Conservation (phyloP, 768 basidiomycete species). For the Mycena filopes region DNA sequence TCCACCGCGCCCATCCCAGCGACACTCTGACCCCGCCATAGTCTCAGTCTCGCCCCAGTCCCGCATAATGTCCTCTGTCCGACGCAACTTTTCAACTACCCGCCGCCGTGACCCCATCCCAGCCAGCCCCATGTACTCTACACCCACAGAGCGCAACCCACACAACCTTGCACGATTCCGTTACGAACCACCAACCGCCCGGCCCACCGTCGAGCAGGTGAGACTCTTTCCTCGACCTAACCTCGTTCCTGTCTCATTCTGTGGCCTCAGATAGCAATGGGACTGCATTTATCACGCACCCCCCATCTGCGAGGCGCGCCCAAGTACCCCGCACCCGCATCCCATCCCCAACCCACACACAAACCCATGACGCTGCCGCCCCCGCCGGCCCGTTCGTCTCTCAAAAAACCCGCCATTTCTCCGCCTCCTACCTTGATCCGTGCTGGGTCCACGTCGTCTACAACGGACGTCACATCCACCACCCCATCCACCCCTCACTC, state of each 20-base stretch:
- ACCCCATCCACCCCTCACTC: constrained; percentile 28
- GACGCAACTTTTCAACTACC: constrained; percentile 27
- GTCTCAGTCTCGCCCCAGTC: constrained; percentile 4
- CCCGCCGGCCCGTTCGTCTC: constrained; percentile 29
- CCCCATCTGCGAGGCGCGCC: constrained; percentile 20
- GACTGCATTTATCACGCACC: constrained; percentile 30
- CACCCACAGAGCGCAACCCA: constrained; percentile 17
- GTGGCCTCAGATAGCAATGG: constrained; percentile 27
- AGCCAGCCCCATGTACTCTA: constrained; percentile 18
- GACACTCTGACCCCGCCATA: constrained; percentile 6
- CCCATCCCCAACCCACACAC: constrained; percentile 25
- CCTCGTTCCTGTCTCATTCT: no score
- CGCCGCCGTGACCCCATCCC: constrained; percentile 19
- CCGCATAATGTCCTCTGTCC: constrained; percentile 27
- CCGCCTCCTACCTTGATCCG: background rate
- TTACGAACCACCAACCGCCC: constrained; percentile 8
- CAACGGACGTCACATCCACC: constrained; percentile 32
- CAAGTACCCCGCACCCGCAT: constrained; percentile 27
- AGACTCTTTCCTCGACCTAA: background rate
- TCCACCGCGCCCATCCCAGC: constrained; percentile 1
- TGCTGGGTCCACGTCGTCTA: constrained; percentile 20
- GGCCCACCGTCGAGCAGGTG: constrained; percentile 32
- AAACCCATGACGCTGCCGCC: constrained; percentile 20
- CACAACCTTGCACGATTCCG: constrained; percentile 17
- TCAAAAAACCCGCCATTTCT: constrained; percentile 25